A percentile compares a stretch with the other conserved stretches of the same genome.
These are phyloP conservation scores for Tylopilus balloui DNA, from an alignment of 768 basidiomycete species.

Conservation along the genomic window DNA sequence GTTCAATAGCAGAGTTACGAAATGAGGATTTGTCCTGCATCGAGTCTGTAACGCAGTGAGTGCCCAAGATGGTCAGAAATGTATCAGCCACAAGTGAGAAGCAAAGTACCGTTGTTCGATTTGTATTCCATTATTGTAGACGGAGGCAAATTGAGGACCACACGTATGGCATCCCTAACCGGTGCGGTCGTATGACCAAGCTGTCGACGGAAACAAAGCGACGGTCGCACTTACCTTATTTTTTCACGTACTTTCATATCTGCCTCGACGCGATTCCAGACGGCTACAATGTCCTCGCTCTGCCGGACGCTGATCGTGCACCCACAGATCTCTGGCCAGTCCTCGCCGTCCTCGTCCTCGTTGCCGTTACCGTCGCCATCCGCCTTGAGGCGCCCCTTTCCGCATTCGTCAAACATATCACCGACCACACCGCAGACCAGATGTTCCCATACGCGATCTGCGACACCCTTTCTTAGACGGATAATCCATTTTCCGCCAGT, in stretches of 20 bases:
- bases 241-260: conserved; percentile 74
- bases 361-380: conserved; percentile 33
- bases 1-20: conserved; percentile 57
- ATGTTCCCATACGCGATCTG: conserved; percentile 90
- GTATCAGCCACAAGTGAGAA: neutral
- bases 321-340: conserved; percentile 85
- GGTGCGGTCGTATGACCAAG: conserved; percentile 1
- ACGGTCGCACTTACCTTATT: conserved; percentile 58
- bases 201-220: conserved; percentile 27
- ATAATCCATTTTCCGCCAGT: conserved; percentile 94
- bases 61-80: neutral
- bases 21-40: conserved; percentile 88
- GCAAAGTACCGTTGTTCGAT: conserved; percentile 70
- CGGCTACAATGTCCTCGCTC: conserved; percentile 87
- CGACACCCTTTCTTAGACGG: conserved; percentile 84
- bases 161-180: conserved; percentile 72
- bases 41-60: conserved; percentile 51
- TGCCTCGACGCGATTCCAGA: conserved; percentile 86
- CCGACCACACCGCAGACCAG: conserved; percentile 83
- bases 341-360: conserved; percentile 35
- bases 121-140: conserved; percentile 92
- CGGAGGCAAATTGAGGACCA: conserved; percentile 69
- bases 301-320: conserved; percentile 92
- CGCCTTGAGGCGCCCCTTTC: conserved; percentile 29
- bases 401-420: conserved; percentile 78